Conservation (phyloP, 257 asterid genomes). For the Salvia rosmarinus region DNA sequence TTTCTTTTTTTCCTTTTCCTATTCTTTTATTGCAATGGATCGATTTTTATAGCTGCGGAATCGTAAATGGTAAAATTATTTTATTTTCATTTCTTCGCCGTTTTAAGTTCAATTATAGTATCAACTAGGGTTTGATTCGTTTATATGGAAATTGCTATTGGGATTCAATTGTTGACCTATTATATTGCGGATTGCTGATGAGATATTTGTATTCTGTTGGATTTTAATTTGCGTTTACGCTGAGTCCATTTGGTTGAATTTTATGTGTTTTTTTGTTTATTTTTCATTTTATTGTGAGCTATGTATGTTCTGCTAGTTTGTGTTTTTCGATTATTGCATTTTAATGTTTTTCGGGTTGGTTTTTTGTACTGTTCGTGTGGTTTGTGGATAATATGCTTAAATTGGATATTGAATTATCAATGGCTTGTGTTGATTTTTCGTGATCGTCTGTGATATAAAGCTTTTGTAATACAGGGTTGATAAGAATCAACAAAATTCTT, state of each 20-base stretch:
- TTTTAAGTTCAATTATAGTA: background rate
- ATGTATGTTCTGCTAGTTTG: background rate
- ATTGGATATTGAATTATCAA: background rate
- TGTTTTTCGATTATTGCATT: background rate
- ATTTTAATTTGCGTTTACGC: background rate
- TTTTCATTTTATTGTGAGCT: background rate
- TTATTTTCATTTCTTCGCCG: background rate
- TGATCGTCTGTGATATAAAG: slow-evolving; percentile 22
- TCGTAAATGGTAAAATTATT: slow-evolving; percentile 24
- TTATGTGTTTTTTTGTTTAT: background rate
- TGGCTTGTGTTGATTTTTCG: slow-evolving; percentile 9
- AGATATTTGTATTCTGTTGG: background rate
- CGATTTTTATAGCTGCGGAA: slow-evolving; percentile 16
- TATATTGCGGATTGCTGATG: background rate
- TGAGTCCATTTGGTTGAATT: background rate
- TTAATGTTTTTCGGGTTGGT: background rate
- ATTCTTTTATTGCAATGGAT: background rate
- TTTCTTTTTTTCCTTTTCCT: background rate
- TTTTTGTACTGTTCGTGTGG: background rate
- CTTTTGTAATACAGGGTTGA: background rate
- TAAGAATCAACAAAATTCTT: background rate
- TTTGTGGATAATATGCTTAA: background rate
- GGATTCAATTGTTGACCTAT: background rate
- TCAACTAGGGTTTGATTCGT: slow-evolving; percentile 37
- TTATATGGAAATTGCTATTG: slow-evolving; percentile 1